Evolutionary conservation across 495 filamentous ascomycete genomes (phyloP).

Genomic region (Clavariopsis aquatica): DNA sequence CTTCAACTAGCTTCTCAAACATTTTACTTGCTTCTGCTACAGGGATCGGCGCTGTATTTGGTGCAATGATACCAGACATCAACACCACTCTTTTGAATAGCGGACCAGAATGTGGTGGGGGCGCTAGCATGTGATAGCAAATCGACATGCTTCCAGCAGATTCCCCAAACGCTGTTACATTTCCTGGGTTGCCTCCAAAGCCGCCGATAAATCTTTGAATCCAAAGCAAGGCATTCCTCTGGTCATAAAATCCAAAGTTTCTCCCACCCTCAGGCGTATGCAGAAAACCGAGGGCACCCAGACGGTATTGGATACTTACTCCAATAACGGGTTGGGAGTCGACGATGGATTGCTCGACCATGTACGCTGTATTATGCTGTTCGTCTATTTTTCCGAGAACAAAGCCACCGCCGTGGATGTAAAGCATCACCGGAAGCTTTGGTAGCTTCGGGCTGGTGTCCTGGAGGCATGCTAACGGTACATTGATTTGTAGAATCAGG

Average conservation of each 20-base stretch:
- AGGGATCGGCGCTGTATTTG: slow-evolving; percentile 2
- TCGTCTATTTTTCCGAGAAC: slow-evolving; percentile 20
- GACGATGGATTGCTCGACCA: slow-evolving; percentile 18
- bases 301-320: slow-evolving; percentile 29
- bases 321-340: slow-evolving; percentile 23
- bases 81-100: slow-evolving; percentile 22
- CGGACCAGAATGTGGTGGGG: background rate
- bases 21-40: background rate
- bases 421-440: slow-evolving; percentile 20
- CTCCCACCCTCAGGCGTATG: background rate
- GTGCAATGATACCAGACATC: slow-evolving; percentile 18
- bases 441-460: background rate
- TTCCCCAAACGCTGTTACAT: slow-evolving; percentile 24
- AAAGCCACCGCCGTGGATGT: slow-evolving; percentile 32
- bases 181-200: slow-evolving; percentile 16
- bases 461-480: slow-evolving; percentile 14
- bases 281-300: slow-evolving; percentile 25
- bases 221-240: slow-evolving; percentile 28
- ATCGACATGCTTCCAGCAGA: slow-evolving; percentile 27
- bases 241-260: slow-evolving; percentile 20
- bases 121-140: slow-evolving; percentile 21
- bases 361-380: slow-evolving; percentile 12
- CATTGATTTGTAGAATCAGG: slow-evolving; percentile 25
- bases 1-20: slow-evolving; percentile 2
- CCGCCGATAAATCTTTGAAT: slow-evolving; percentile 25